Percentiles rank a stretch among this genome's conserved stretches.
These are phyloP conservation scores for Ophidiomyces ophidiicola DNA, from an alignment of 2,329 filamentous ascomycete species.

Conservation along the genomic window DNA sequence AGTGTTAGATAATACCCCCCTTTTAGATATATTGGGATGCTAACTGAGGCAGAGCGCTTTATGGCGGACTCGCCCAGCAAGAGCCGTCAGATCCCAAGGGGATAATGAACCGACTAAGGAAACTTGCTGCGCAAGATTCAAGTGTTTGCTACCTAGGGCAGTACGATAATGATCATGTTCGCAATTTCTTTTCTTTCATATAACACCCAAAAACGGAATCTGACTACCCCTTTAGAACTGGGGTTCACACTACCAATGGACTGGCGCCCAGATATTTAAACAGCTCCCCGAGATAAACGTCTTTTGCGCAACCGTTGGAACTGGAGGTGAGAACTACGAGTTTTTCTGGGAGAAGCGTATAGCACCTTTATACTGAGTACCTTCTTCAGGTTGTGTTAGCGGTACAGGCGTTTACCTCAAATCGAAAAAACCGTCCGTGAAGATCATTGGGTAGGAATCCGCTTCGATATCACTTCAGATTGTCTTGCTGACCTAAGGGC, in stretches of 20 bases:
- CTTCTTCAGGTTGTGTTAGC: conserved; percentile 31
- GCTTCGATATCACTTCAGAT: too few relatives aligned
- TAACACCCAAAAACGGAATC: too few relatives aligned
- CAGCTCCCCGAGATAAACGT: conserved; percentile 47
- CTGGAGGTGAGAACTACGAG: conserved; percentile 32
- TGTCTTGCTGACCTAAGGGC: too few relatives aligned
- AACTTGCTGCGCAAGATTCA: conserved; percentile 33
- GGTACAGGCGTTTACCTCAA: conserved; percentile 42
- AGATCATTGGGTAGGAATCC: conserved; percentile 12
- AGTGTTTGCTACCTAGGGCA: conserved; percentile 43
- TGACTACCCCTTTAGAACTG: conserved; percentile 18
- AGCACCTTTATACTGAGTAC: background rate
- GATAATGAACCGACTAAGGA: conserved; percentile 40
- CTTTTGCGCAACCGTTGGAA: conserved; percentile 47
- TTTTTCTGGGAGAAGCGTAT: too few relatives aligned
- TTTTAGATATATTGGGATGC: background rate
- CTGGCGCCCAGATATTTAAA: conserved; percentile 45
- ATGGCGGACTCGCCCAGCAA: conserved; percentile 48
- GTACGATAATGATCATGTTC: conserved; percentile 38
- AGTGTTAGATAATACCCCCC: background rate
- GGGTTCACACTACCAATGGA: conserved; percentile 48
- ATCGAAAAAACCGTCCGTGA: conserved; percentile 32
- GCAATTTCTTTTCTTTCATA: too few relatives aligned
- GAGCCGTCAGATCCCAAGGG: conserved; percentile 44
- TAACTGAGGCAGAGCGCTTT: conserved; percentile 35